These are phyloP conservation scores for Dothistroma septosporum DNA, from an alignment of 2,329 filamentous ascomycete species.

Conservation along the genomic window DNA sequence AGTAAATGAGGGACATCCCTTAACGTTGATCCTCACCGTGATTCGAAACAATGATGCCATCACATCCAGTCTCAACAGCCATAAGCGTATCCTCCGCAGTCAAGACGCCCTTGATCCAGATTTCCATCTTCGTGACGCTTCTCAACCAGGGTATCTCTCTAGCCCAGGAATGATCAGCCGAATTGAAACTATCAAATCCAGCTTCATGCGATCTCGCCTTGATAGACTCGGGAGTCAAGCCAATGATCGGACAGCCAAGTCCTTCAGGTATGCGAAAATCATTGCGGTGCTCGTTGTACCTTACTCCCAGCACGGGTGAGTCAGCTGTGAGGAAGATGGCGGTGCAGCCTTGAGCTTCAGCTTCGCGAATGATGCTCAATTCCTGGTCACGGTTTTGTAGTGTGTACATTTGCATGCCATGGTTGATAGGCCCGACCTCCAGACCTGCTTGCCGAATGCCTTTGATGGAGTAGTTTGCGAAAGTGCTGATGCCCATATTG, in stretches of 20 bases:
- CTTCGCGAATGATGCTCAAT: conserved; percentile 35
- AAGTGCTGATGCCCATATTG: conserved; percentile 49
- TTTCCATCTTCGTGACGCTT: conserved; percentile 46
- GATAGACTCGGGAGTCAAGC: conserved; percentile 25
- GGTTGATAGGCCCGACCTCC: conserved; percentile 37
- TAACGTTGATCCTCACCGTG: neutral
- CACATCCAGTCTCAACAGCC: conserved; percentile 41
- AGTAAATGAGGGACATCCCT: too few species aligned
- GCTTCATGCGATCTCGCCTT: conserved; percentile 29
- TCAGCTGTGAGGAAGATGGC: conserved; percentile 56
- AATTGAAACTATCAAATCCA: conserved; percentile 29
- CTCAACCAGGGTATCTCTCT: conserved; percentile 48
- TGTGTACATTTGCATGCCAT: conserved; percentile 55
- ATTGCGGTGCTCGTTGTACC: conserved; percentile 53
- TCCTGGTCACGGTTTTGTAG: conserved; percentile 49
- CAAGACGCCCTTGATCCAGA: conserved; percentile 45
- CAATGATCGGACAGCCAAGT: conserved; percentile 23
- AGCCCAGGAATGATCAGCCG: conserved; percentile 30
- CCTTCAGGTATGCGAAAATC: conserved; percentile 41
- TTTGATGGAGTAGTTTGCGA: conserved; percentile 44
- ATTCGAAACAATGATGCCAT: conserved; percentile 37
- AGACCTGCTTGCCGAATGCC: conserved; percentile 42
- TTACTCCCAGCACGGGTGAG: conserved; percentile 50
- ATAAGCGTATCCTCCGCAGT: conserved; percentile 41
- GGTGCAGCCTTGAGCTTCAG: conserved; percentile 44